Evolutionary conservation across 1,284 basidiomycete species (phyloP), one percentile per base, ranked within the genome.

Genomic region (Puccinia horiana): DNA sequence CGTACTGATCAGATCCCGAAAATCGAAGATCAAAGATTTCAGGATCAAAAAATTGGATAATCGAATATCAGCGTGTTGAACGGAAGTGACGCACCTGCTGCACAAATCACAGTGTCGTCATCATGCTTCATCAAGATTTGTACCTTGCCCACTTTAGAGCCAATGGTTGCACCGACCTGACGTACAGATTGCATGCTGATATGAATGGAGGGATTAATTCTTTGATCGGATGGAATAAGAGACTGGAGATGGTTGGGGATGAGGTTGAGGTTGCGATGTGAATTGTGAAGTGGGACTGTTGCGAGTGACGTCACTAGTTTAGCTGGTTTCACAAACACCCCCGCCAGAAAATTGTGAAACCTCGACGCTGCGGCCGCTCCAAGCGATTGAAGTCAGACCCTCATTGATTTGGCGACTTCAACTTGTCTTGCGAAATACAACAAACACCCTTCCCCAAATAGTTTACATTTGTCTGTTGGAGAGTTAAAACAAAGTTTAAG

Each of bases 141-240:
- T 3, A 73, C 78, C 69, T 80, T 80, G 37, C 78, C 78, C 49
- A 80, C 69, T 32, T 80, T 80, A 12, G 78, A 80, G 67, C 78
- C 69, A 49, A 80, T 80, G 40, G 67, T 69, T 29, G 78, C 67
- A n/a, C 78, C 78, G 18, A 73, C 69, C 32, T 70, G 52, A 44
- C 69, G 63, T 29, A 80, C 78, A 11, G 78, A 80, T n/a, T 80
- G 67, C 78, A 80, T 80, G 12, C 54, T 63, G 9, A 4, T 29
- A 63, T 63, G 29, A 63, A 16, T 32, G 35, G 32, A 58, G 54
- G n/a, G n/a, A n/a, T n/a, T n/a, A n/a, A n/a, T n/a, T n/a, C n/a
- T n/a, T n/a, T n/a, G n/a, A n/a, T n/a, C n/a, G n/a, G 54, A 58
- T n/a, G 58, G 9, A 32, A 1, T 63, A 23, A 12, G 18, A 40